Evolutionary conservation across 2,329 filamentous ascomycete species (phyloP), one percentile per base, ranked within the genome.

Genomic region (Fusarium sp.): DNA sequence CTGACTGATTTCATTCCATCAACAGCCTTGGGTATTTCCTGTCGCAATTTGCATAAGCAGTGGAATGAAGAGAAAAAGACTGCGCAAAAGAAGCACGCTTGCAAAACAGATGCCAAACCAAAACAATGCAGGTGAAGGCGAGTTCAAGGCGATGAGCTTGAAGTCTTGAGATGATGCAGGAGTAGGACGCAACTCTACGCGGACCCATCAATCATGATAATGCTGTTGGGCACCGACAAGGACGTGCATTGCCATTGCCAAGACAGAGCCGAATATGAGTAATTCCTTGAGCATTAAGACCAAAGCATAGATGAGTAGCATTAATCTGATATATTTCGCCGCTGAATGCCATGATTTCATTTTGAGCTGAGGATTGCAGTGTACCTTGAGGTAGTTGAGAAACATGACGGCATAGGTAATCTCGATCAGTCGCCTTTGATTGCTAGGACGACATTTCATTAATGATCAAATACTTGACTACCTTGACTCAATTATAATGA

Each of bases 241-340:
- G 65, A 56, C 65, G 65, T 68, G 54, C 54, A 68, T 68, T 36
- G 38, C 31, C 21, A 40, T 45, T 57, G 60, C 60, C 65, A 65
- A 69, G 65, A 17, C 24, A 50, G 21, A 19, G 42, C 15, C 8
- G 21, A 22, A 24, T 6, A 6, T 40, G 6, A 28, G 14, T 17
- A 33, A 15, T 40, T 28, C 3, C 19, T 13, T 22, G 24, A 13
- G n/a, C 10, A 42, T 47, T 5, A 42, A 8, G 5, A 13, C 19
- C n/a, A 15, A n/a, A 33, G 31, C 13, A 58, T 33, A 28, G 13
- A 22, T 6, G 15, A 11, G 6, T 14, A 33, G 7, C 10, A 28
- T n/a, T 17, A 5, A 17, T 21, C 19, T 13, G 11, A 33, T 21
- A 26, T 15, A 19, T 21, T 46, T 17, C 15, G 44, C 8, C 8